Base-by-base conservation (phyloP, 257 asterid species). In the Solanum raphanifolium region DNA sequence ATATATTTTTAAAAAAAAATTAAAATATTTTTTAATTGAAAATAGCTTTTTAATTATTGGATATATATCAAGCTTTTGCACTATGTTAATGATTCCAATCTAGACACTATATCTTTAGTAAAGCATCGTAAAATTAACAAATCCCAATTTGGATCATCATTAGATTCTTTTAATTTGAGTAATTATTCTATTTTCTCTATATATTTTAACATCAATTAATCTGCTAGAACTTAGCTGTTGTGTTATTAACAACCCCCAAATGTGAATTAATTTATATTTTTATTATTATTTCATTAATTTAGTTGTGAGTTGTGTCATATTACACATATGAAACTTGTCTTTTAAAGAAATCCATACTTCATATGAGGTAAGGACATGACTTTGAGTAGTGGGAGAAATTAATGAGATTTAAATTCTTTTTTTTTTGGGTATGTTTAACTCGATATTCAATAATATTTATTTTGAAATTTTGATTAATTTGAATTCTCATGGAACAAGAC, bases 51-150 rank as follows among this genome's bases (percentile, higher is more conserved):
- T 76, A 18, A 41, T 46, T 35, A 38, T 78, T 62, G 35, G 35
- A 60, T 85, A 65, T 85, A 85, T 66, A 85, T 87, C 75, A 83
- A 76, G 43, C 86, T 55, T 68, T 75, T 65, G 89, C 87, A 84
- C 76, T 83, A 31, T 86, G 38, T 84, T 84, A 83, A 89, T 89
- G 35, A 89, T 89, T 87, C 52, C 87, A n/a, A 75, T 12, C 78
- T 21, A 74, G 36, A 86, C 72, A 78, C 23, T 31, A 39, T 84
- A 79, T 66, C 36, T 38, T 87, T 29, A 38, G 62, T 58, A 68
- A 39, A 43, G 83, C n/a, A 84, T 5, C n/a, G 36, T 65, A 84
- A 43, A 81, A 85, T 85, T 66, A 81, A 82, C 32, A 82, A 9
- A 82, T 82, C 39, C 39, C 85, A 82, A 82, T 48, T 82, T 82